Evolutionary conservation across 2,329 filamentous ascomycete species (phyloP).

Genomic region (Ceratocystiopsis sp.): DNA sequence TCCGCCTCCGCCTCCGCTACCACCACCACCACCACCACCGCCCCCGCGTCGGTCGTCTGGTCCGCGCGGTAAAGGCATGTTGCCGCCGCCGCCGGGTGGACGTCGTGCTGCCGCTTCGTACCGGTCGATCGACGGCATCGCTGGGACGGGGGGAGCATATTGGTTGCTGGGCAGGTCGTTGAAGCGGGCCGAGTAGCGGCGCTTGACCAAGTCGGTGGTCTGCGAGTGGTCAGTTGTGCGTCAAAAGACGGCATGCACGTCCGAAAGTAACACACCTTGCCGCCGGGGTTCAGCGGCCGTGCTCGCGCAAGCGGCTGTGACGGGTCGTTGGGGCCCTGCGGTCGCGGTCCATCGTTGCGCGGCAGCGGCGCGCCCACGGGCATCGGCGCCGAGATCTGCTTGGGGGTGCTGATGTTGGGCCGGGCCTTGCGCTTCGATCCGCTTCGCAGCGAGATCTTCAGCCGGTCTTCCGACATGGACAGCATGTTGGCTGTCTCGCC

Average conservation of each 20-base stretch:
- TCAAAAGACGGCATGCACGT: background rate
- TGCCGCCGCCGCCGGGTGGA: constrained; percentile 24
- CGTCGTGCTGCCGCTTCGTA: constrained; percentile 30
- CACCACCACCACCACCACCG: background rate
- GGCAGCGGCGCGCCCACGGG: constrained; percentile 14
- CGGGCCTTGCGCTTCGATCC: constrained; percentile 42
- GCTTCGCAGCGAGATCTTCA: constrained; percentile 45
- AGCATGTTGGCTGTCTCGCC: too few relatives aligned
- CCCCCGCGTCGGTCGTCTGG: constrained; percentile 13
- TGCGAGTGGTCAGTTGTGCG: constrained; percentile 11
- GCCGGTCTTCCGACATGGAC: constrained; percentile 43
- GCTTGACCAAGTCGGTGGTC: constrained; percentile 76
- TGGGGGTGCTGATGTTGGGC: constrained; percentile 44
- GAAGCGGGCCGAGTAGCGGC: constrained; percentile 85
- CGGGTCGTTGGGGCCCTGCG: constrained; percentile 12
- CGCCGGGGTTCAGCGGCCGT: constrained; percentile 33
- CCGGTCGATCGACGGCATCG: constrained; percentile 40
- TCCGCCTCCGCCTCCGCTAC: background rate
- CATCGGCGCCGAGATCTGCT: constrained; percentile 45
- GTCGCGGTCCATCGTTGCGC: constrained; percentile 10
- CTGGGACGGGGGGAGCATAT: constrained; percentile 58
- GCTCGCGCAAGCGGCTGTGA: constrained; percentile 20
- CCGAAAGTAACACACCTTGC: constrained; percentile 28
- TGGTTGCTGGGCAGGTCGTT: constrained; percentile 62
- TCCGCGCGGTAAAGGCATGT: constrained; percentile 36